Evolutionary conservation across 164 flowering plant species (phyloP), one percentile per base, ranked within the genome.

Genomic region (Macadamia integrifolia): DNA sequence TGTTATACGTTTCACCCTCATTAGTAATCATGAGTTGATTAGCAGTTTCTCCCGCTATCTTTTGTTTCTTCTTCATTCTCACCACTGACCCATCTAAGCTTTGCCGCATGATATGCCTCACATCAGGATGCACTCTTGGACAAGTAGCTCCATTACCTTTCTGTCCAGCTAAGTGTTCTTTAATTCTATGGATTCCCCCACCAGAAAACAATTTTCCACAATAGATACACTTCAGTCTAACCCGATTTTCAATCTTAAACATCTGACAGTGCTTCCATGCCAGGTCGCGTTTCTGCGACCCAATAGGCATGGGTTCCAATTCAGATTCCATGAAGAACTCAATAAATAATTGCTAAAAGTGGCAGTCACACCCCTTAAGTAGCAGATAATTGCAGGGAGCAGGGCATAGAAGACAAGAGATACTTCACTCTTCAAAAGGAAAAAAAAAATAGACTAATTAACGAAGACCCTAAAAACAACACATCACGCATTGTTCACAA

Each of bases 111-210:
- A 58, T 6, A 15, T 53, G 69, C 64, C 81, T 79, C 69, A 94
- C 89, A 68, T 89, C 95, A 1, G 79, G 56, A 1, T 80, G 91
- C 9, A 89, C 91, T 55, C 81, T 77, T 4, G 78, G 76, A 64
- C 97, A 94, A 69, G 82, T 84, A 8, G 97, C 77, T 0, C 91
- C 96, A 79, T 92, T 88, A 13, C 97, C 95, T 79, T 89, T 92
- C 17, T 85, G 95, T n/a, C 95, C 81, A 0, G 97, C 95, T 1
- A 94, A 77, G 70, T 94, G 97, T 70, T 94, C 97, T 72, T 94
- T 94, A 66, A 94, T 86, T 75, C 99, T 82, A 79, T 90, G 96
- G 72, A 94, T 94, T 50, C 97, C 99, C n/a, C 97, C 98, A 57
- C 98, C 98, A 67, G 80, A 85, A 72, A 93, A 93, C 8, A 86